Evolutionary conservation across 805 yeast genomes (phyloP), one percentile per base, ranked within the genome.

Genomic region (Naumovozyma castellii): DNA sequence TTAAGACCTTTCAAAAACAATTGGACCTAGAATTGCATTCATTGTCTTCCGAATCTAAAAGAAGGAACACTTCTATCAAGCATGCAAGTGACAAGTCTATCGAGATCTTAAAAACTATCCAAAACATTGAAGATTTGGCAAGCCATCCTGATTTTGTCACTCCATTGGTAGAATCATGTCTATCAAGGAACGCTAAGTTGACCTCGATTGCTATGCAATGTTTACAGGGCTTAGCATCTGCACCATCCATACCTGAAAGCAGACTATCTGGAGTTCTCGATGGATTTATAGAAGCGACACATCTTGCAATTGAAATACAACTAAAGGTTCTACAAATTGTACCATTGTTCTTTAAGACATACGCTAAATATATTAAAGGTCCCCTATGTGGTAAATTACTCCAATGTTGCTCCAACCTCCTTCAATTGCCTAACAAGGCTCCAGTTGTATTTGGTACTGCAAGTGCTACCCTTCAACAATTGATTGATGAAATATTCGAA

Each of bases 401-500:
- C 16, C 64, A 67, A 17, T 76, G 90, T 2, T 84, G 95, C 54
- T 72, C 92, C 0, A 53, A 46, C 34, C 71, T 76, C 27, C 67
- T 92, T 37, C 87, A 84, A 41, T 65, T 76, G 12, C 71, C 77
- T 12, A 81, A 76, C 44, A 81, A 83, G 49, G 72, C 79, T 4
- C 75, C 82, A 0, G 84, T 84, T 49, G 95, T 92, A 4, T 71
- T 76, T 12, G 88, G 87, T 51, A 84, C 97, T 0, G 96, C 97
- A 0, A 78, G 85, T 37, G 98, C 97, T 2, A 86, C 97, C 3
- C 71, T 87, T 35, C 94, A 87, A 46, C 97, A 92, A 57, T 63
- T 92, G 33, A 71, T 87, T 34, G 76, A 82, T 29, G 75, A 82
- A 22, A 73, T 87, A 0, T 90, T 82, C 58, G 97, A 90, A 71